Evolutionary conservation across 352 stramenopile genomes (phyloP), one percentile per base, ranked within the genome.

Genomic region (Elongisporangium anandrum): DNA sequence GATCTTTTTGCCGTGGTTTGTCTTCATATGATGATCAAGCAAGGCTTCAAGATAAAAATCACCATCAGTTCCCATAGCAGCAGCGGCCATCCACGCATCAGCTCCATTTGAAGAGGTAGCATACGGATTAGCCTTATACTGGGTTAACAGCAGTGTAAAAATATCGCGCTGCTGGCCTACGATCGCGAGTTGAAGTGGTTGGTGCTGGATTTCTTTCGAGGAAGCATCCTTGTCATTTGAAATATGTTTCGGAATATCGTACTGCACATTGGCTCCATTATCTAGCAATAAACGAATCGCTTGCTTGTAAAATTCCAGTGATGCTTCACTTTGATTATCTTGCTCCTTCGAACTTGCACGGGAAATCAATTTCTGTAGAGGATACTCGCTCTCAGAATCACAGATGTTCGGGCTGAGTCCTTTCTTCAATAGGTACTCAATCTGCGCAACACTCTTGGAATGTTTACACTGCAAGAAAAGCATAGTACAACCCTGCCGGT

Each of bases 381-480:
- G 83, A 47, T 83, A 87, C 48, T 81, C 59, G n/a, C 76, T 71
- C 24, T 87, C 75, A 0, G 73, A 78, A 50, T 90, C 81, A 4
- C 68, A 66, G 19, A 91, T 81, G 62, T 93, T 88, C 3, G 83
- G 77, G 52, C 85, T 78, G 4, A 90, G 65, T 0, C 83, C 83
- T 38, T 93, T 91, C 12, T 77, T 66, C 6, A 91, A 64, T 23
- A 93, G 51, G 52, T 90, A 93, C 47, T 83, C 68, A 50, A 93
- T 73, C 49, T 93, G 75, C 0, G 70, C 70, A 4, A 85, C 45
- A 50, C 72, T 85, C 39, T 67, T 79, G 9, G 83, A 87, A 57
- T 90, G 79, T n/a, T 79, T 74, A 38, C 81, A 91, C 61, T 93
- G 83, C n/a, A 91, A 56, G 51, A 87, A 91, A 4, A 93, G 63